Evolutionary conservation across 495 filamentous ascomycete species (phyloP).

Genomic region (Tetracladium marchalianum): DNA sequence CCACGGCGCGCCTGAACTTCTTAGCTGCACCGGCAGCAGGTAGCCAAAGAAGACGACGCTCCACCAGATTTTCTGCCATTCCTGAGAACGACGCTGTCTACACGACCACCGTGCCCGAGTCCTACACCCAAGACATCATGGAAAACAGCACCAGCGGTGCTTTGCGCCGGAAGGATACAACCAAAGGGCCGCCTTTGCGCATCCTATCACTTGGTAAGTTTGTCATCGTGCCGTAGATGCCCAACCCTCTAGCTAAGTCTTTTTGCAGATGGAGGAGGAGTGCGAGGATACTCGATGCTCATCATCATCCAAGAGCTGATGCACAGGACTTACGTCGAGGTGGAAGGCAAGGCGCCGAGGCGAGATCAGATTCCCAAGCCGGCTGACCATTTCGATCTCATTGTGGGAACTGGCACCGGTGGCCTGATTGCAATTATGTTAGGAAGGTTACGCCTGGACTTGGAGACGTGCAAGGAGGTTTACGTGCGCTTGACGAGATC

Average conservation of each 20-base stretch:
- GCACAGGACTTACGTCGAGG: conserved; percentile 83
- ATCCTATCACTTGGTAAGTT: conserved; percentile 79
- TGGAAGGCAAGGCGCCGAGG: conserved; percentile 70
- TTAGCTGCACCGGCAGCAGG: conserved; percentile 10
- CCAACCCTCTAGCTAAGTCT: conserved; percentile 1
- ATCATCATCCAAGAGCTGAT: conserved; percentile 94
- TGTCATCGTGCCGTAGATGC: neutral
- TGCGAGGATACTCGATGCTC: conserved; percentile 94
- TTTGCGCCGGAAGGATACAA: conserved; percentile 78
- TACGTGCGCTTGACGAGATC: conserved; percentile 88
- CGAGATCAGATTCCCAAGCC: conserved; percentile 89
- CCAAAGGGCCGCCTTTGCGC: conserved; percentile 84
- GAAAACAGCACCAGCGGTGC: conserved; percentile 6
- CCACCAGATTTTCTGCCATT: conserved; percentile 1
- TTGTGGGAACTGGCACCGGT: conserved; percentile 88
- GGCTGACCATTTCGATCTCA: conserved; percentile 97
- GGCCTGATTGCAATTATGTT: conserved; percentile 96
- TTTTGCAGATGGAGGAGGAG: conserved; percentile 72
- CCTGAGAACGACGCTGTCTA: conserved; percentile 1
- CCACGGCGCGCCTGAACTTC: conserved; percentile 15
- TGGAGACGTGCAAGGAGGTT: conserved; percentile 92
- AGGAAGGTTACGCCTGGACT: conserved; percentile 78
- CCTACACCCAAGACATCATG: conserved; percentile 6
- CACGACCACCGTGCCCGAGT: neutral
- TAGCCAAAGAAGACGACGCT: conserved; percentile 1